A percentile compares a stretch with the other conserved stretches of the same genome.
These are phyloP conservation scores for Termitomyces sp. DNA, from an alignment of 1,284 basidiomycete species.

Conservation along the genomic window DNA sequence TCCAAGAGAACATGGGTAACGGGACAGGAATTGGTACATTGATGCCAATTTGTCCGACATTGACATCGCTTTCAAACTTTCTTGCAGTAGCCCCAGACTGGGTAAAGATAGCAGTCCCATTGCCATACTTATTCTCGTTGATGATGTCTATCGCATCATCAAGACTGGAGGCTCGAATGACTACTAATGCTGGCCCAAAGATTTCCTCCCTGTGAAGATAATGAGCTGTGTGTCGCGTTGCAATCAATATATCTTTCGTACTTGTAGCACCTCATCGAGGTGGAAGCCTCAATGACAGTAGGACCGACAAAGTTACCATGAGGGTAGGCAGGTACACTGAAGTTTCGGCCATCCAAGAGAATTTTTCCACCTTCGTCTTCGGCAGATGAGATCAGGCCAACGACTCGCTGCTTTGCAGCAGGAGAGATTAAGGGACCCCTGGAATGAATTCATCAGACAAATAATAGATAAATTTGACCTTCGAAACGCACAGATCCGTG, in stretches of 20 bases:
- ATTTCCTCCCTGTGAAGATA: conserved; percentile 74
- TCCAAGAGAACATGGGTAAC: conserved; percentile 86
- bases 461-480: not conserved
- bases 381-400: conserved; percentile 75
- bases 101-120: conserved; percentile 96
- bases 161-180: conserved; percentile 79
- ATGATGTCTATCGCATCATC: conserved; percentile 91
- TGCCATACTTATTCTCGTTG: conserved; percentile 88
- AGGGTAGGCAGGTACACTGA: conserved; percentile 72
- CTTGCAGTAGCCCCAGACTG: conserved; percentile 95
- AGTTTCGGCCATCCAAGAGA: conserved; percentile 79
- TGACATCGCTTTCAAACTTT: conserved; percentile 86
- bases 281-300: conserved; percentile 81
- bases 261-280: conserved; percentile 87
- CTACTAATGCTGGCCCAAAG: conserved; percentile 87
- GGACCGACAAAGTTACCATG: conserved; percentile 96
- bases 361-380: conserved; percentile 86
- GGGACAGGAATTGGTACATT: conserved; percentile 93
- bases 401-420: conserved; percentile 77
- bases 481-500: conserved; percentile 71
- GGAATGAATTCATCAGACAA: conserved; percentile 6
- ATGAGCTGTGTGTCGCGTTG: not conserved
- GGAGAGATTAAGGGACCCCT: conserved; percentile 95
- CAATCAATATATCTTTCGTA: conserved; percentile 25
- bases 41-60: conserved; percentile 91